Base-by-base conservation (phyloP, 2,329 filamentous ascomycete species). In the Botryotinia convoluta region DNA sequence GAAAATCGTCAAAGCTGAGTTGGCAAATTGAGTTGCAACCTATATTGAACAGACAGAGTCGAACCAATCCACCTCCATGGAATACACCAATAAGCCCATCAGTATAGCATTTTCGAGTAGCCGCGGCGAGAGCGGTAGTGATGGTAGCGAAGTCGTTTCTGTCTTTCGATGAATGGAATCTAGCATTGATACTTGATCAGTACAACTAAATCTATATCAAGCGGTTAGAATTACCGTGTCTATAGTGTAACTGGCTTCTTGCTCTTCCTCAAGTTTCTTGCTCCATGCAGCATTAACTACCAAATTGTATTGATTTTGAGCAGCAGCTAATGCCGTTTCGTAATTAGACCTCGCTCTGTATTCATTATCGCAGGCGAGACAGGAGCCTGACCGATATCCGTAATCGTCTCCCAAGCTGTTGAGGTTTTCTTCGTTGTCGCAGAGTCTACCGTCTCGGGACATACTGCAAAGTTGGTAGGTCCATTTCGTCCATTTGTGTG, bases 1-100 rank as follows among this genome's bases (percentile, higher is more conserved):
- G 5, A 7, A 22, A 16, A 35, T 14, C 3, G 1, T 2, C 2
- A 9, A 1, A 9, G 1, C 7, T 18, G 3, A 54, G 1, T 32
- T 29, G 16, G 3, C 2, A 22, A 14, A 42, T 22, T 4, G 3
- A 2, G 7, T 39, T 14, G 8, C 32, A 20, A 12, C 18, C 2
- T 26, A 26, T 10, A n/a, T 16, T 68, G 2, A 48, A 4, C 8
- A 16, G 20, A 29, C 22, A 5, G 5, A 57, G 9, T 51, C 8
- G 16, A 5, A 10, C 14, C 51, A 5, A 39, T 9, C 1, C 3
- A 39, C 26, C 16, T 9, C 39, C 37, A 48, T 20, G 12, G 0
- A 20, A 29, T 8, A 39, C 18, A 18, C 4, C 35, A 16, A 51
- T 2, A 10, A 29, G 18, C 18, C 29, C 44, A 26, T 51, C 26